A percentile compares a stretch with the other conserved stretches of the same genome.
phyloP scores from a whole-genome alignment of 2,329 filamentous ascomycete genomes.

The Chlorencoelia australis region DNA sequence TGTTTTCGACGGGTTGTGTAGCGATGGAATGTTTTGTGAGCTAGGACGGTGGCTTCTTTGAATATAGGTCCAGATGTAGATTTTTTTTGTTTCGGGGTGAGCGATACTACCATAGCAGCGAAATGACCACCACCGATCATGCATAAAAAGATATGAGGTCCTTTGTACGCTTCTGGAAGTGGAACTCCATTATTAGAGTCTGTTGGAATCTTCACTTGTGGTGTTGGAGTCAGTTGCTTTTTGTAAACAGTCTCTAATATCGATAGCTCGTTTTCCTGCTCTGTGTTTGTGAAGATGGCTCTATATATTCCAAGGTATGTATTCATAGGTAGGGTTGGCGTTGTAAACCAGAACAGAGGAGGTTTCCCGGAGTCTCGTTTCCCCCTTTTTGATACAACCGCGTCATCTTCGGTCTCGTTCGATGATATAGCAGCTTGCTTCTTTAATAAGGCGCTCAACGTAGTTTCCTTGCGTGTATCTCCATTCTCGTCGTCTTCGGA shows the following conservation, averaged over 20 bases:
- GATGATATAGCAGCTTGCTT: constrained; percentile 65
- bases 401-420: constrained; percentile 34
- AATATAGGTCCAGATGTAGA: constrained; percentile 60
- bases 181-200: constrained; percentile 46
- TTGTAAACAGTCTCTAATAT: constrained; percentile 59
- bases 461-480: constrained; percentile 51
- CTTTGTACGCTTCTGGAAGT: constrained; percentile 47
- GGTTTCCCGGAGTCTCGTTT: constrained; percentile 52
- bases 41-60: constrained; percentile 75
- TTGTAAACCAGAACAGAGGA: constrained; percentile 79
- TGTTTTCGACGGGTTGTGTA: constrained; percentile 96
- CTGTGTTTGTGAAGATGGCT: constrained; percentile 63
- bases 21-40: constrained; percentile 95
- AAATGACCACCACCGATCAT: constrained; percentile 99
- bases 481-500: constrained; percentile 55
- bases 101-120: constrained; percentile 87
- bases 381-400: constrained; percentile 36
- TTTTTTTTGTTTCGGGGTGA: constrained; percentile 70
- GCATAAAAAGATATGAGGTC: constrained; percentile 86
- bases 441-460: constrained; percentile 67
- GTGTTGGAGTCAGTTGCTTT: constrained; percentile 65
- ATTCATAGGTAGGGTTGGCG: constrained; percentile 63
- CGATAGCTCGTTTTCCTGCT: constrained; percentile 52
- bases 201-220: constrained; percentile 37
- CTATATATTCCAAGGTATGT: constrained; percentile 79